phyloP scores from a whole-genome alignment of 768 basidiomycete species.

The Rhizopogon rudus region DNA sequence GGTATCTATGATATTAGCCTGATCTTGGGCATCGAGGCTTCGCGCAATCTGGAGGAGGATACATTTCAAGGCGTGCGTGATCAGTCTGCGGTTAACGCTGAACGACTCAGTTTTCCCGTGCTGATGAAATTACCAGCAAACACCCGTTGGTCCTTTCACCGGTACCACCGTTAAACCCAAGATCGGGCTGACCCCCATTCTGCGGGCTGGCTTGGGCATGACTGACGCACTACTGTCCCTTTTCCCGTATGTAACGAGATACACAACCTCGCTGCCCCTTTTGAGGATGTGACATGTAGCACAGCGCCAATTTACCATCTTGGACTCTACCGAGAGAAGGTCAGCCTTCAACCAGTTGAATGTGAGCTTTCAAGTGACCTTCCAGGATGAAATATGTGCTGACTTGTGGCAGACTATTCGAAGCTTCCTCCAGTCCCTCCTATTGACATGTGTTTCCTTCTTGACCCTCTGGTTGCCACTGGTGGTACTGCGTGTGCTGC shows the following conservation, averaged over 20 bases:
- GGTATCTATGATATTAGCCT: conserved; percentile 72
- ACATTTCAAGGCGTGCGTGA: conserved; percentile 58
- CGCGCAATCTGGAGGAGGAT: conserved; percentile 58
- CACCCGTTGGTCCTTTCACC: conserved; percentile 75
- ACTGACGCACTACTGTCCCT: conserved; percentile 79
- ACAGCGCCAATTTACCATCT: conserved; percentile 85
- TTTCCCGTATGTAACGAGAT: conserved; percentile 63
- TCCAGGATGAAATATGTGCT: not conserved
- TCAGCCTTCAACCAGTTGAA: conserved; percentile 86
- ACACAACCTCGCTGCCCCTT: not conserved
- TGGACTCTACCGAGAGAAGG: conserved; percentile 85
- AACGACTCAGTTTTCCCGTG: conserved; percentile 1
- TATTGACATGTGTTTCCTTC: conserved; percentile 79
- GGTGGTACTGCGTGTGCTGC: conserved; percentile 91
- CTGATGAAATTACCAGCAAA: conserved; percentile 40
- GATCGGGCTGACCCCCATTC: conserved; percentile 85
- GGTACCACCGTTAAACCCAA: conserved; percentile 72
- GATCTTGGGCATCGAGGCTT: conserved; percentile 82
- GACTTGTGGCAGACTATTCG: conserved; percentile 66
- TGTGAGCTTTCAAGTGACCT: conserved; percentile 41
- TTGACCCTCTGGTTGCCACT: conserved; percentile 93
- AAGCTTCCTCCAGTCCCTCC: conserved; percentile 75
- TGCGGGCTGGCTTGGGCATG: conserved; percentile 94
- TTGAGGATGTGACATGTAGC: conserved; percentile 28
- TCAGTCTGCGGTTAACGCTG: not conserved